Evolutionary conservation across 148 eudicot species (phyloP), one percentile per base, ranked within the genome.

Genomic region (Rhododendron henanense): DNA sequence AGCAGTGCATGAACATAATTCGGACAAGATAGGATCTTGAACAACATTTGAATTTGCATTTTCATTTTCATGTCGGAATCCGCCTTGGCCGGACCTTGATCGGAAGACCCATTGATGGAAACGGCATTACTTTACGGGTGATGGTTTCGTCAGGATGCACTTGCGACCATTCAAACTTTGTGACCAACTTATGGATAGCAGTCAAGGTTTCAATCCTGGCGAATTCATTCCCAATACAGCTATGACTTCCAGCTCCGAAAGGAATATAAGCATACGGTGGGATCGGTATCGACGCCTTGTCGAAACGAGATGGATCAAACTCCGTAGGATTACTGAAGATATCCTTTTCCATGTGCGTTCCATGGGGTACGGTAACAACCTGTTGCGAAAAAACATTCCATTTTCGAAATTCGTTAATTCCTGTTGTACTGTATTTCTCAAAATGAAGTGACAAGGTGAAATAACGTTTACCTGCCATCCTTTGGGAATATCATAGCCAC

Each of bases 221-320:
- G 39, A 81, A 81, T 21, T 81, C 84, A 19, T 13, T 45, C 71
- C 84, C 84, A 3, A 45, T 65, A 25, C 84, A 81, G 10, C 13
- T 39, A 19, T 45, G 47, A 18, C 21, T 44, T 10, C 84, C 84
- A 18, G 73, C 73, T 35, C 73, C 84, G 18, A 57, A 81, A 35
- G 84, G 73, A 59, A 81, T 81, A 28, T 81, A 81, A 59, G 48
- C 84, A 37, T 81, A 81, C 1, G 84, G 73, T 35, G 84, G 71
- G 18, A 81, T 35, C 1, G 84, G 39, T 21, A 14, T 59, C 13
- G 83, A 28, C 18, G 84, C 16, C 25, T 81, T 81, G 10, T 81
- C 84, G 13, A 81, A 81, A 19, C 84, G 35, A 25, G 84, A 81
- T 59, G 84, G 84, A 53, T 81, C 84, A 31, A 81, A 81, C 73